Evolutionary conservation across 305 asterid genomes (phyloP).

Genomic region (Euphrasia arctica): DNA sequence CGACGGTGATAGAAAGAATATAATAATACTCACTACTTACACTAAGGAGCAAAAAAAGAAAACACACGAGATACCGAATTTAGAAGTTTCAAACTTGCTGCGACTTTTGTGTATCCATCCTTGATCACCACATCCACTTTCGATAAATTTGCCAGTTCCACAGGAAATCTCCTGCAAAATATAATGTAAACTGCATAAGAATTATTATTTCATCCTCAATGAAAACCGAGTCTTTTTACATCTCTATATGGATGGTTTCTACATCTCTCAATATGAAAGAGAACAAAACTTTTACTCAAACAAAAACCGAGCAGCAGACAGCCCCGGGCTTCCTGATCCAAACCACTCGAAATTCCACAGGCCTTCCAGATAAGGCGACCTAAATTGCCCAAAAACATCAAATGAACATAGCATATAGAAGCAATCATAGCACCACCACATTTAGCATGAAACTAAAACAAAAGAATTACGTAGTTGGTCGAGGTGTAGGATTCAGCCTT

Average conservation of each 20-base stretch:
- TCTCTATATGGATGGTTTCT: background rate
- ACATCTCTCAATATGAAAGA: conserved; percentile 11
- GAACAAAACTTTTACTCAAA: conserved; percentile 50
- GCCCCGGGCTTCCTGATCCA: conserved; percentile 78
- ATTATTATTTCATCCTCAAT: background rate
- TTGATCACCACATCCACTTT: conserved; percentile 74
- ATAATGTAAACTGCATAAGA: conserved; percentile 28
- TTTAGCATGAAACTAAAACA: background rate
- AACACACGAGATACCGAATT: conserved; percentile 31
- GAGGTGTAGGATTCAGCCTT: conserved; percentile 49
- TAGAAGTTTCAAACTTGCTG: conserved; percentile 64
- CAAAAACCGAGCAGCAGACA: conserved; percentile 56
- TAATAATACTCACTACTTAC: no score
- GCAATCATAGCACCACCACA: background rate
- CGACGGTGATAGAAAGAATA: background rate
- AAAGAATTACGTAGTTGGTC: conserved; percentile 79
- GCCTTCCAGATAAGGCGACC: conserved; percentile 67
- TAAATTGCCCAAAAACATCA: conserved; percentile 30
- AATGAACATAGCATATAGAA: conserved; percentile 31
- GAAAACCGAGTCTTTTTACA: conserved; percentile 1
- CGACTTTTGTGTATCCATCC: conserved; percentile 72
- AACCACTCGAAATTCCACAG: conserved; percentile 82
- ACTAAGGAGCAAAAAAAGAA: no score
- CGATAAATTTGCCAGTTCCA: conserved; percentile 61
- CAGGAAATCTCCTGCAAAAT: conserved; percentile 77